Base-by-base conservation (phyloP, 2,329 filamentous ascomycete species). In the Colletotrichum magnum region DNA sequence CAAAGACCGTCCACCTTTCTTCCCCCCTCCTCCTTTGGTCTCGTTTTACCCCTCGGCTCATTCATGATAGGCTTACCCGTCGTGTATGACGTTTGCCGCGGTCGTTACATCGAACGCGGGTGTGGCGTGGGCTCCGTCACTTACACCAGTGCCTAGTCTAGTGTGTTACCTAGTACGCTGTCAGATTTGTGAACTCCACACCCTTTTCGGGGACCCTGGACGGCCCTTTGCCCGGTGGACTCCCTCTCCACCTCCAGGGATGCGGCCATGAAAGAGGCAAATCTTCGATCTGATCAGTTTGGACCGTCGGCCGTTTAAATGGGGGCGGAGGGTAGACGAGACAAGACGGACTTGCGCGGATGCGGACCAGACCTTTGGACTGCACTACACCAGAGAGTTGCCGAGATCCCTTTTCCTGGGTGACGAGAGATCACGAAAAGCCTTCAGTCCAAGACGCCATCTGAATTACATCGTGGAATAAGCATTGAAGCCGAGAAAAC, bases 31-130 rank as follows among this genome's bases (percentile, higher is more conserved):
- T 36, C 32, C 7, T 10, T 10, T 36, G 5, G 28, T 32, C 28
- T 32, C 32, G 7, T 36, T 10, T 36, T 36, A 10, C 7, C 2
- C 32, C 32, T 45, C 51, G n/a, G 28, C 47, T 39, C 12, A 7
- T 18, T 32, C 48, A 16, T 65, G 66, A 60, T 60, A 56, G 61
- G 18, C 18, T 32, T 57, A 65, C 61, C 54, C 66, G 57, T 52
- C 48, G 41, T 69, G 61, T 51, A 69, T 69, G 66, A 69, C 66
- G 66, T 65, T 65, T 56, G 66, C 66, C 66, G 59, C 58, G 58
- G 64, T 41, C 32, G 45, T 58, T 60, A 47, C 62, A 64, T 64
- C 9, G 62, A 24, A 4, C 43, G 59, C 48, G 39, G 28, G 61
- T 21, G 28, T 68, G 58, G 54, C 56, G 50, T 69, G 50, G 63